Evolutionary conservation across 2,329 filamentous ascomycete genomes (phyloP).

Genomic region (Aspergillus sp.): DNA sequence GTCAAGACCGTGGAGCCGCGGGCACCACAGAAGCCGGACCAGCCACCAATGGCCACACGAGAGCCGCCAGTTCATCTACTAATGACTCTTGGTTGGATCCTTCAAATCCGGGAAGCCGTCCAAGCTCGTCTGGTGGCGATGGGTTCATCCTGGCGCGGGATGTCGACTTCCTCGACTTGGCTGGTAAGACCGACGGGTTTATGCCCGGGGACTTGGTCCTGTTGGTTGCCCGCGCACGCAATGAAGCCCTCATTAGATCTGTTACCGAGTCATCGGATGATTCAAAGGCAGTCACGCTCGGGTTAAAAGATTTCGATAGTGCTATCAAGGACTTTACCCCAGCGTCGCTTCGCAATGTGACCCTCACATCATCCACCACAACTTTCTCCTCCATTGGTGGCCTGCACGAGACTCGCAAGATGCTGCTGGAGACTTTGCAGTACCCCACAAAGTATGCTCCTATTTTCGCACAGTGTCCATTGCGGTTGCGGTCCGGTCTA

Average conservation of each 20-base stretch:
- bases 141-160: slow-evolving; percentile 73
- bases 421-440: slow-evolving; percentile 90
- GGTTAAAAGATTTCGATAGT: slow-evolving; percentile 73
- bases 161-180: slow-evolving; percentile 88
- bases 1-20: slow-evolving; percentile 32
- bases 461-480: slow-evolving; percentile 92
- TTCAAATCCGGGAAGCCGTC: slow-evolving; percentile 56
- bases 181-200: slow-evolving; percentile 93
- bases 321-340: slow-evolving; percentile 93
- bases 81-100: slow-evolving; percentile 76
- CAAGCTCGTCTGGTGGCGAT: slow-evolving; percentile 48
- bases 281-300: slow-evolving; percentile 62
- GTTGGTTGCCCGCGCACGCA: slow-evolving; percentile 81
- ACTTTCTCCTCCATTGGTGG: slow-evolving; percentile 93
- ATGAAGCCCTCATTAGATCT: slow-evolving; percentile 86
- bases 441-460: slow-evolving; percentile 98
- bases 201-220: slow-evolving; percentile 93
- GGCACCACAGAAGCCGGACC: slow-evolving; percentile 18
- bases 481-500: slow-evolving; percentile 89
- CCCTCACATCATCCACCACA: slow-evolving; percentile 86
- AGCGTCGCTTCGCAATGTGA: slow-evolving; percentile 89
- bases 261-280: slow-evolving; percentile 58
- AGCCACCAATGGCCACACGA: slow-evolving; percentile 41
- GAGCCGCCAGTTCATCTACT: slow-evolving; percentile 36
- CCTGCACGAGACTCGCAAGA: slow-evolving; percentile 78